Evolutionary conservation across 352 stramenopile genomes (phyloP), one percentile per base, ranked within the genome.

Genomic region (Saprolegnia parasitica): DNA sequence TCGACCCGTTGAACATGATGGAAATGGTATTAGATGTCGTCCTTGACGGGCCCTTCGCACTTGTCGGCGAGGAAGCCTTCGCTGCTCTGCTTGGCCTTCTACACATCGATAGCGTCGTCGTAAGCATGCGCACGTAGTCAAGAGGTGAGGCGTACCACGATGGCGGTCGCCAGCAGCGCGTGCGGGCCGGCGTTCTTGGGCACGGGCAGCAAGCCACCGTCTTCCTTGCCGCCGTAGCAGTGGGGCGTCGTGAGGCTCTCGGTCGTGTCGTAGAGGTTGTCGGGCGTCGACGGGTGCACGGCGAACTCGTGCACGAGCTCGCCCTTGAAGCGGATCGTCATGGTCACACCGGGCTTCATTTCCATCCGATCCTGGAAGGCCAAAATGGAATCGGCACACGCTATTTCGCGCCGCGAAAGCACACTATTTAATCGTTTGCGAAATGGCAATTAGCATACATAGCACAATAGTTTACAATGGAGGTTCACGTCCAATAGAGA

Each of bases 51-150:
- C n/a, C 85, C 83, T 73, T 93, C 85, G 42, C 88, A 81, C 58
- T 88, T 86, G 75, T 93, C 82, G 66, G 90, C 90, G 9, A 93
- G 74, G 71, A 91, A 90, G 18, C 37, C 68, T 72, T 93, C 85
- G 70, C 85, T 93, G 74, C 89, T 84, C 45, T 90, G 79, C 61
- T 93, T 93, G 20, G 83, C 83, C 52, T 82, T 77, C 85, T 93
- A 50, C 54, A 65, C 40, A 55, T 1, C 18, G 13, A 57, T 6
- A 24, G n/a, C 60, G 5, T 32, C 40, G 52, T 8, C 21, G 13
- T 50, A 9, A 24, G n/a, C 60, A 13, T 32, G 55, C 20, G 54
- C 10, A 45, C 24, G 37, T 16, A 23, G 15, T 20, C 24, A 15
- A 32, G 4, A 67, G 9, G n/a, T 45, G 8, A 56, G 1, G n/a